These are phyloP conservation scores for Sechiopsis laciniata DNA, from an alignment of 306 rosid species.

Conservation along the genomic window DNA sequence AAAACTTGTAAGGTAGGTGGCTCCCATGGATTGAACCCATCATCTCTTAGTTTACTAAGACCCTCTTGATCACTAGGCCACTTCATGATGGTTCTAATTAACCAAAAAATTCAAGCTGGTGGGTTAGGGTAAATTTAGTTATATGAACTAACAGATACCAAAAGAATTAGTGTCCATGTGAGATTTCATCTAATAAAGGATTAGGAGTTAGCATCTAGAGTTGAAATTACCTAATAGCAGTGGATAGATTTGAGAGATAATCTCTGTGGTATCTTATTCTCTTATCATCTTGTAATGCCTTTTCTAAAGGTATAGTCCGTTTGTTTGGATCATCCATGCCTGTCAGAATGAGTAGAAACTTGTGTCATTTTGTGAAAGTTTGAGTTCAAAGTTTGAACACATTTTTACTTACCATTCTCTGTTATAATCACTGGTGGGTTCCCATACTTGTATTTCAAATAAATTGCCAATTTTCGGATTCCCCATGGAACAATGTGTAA, in stretches of 20 bases:
- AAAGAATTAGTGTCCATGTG: not conserved
- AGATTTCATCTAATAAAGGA: not conserved
- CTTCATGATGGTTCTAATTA: no score
- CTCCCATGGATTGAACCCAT: no score
- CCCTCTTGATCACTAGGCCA: no score
- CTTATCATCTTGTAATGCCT: slow-evolving; percentile 63
- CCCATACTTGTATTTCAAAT: slow-evolving; percentile 60
- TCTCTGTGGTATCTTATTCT: slow-evolving; percentile 71
- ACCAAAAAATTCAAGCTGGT: no score
- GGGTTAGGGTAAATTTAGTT: no score
- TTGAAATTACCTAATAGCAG: slow-evolving; percentile 65
- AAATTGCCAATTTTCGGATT: slow-evolving; percentile 52
- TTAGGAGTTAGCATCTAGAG: not conserved
- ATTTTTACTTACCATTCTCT: slow-evolving; percentile 62
- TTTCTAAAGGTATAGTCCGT: slow-evolving; percentile 39
- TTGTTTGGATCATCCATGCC: slow-evolving; percentile 83
- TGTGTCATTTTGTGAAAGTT: not conserved
- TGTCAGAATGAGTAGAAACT: slow-evolving; percentile 18
- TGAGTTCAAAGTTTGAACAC: not conserved
- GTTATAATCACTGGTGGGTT: slow-evolving; percentile 64
- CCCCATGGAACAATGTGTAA: slow-evolving; percentile 93
- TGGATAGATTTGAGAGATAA: slow-evolving; percentile 82
- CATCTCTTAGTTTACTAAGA: no score
- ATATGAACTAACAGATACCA: not conserved
- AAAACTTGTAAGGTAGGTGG: no score